Base-by-base conservation (phyloP, 176 grass and related monocot species). In the Elaeis guineensis region DNA sequence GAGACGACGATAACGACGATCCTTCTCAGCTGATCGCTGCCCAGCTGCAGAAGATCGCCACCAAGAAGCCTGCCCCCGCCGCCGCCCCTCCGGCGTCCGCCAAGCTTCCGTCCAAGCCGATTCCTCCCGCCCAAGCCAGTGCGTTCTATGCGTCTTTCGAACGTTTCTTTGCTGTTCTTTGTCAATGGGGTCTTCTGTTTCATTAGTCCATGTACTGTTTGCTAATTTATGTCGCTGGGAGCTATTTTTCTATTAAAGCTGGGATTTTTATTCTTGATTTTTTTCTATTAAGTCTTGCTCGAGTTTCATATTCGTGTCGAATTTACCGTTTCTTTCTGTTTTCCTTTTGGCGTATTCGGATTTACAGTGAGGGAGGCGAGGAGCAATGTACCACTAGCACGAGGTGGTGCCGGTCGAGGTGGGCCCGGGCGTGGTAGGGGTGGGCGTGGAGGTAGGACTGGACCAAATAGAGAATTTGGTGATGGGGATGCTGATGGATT, bases 21-120 rank as follows among this genome's bases (percentile, higher is more conserved):
- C 64, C 64, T 19, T 67, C 64, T 26, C 64, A 52, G 26, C 25
- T 67, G n/a, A 67, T 67, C 64, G 50, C 64, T 4, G 3, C 25
- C 17, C 64, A 67, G 50, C 24, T 21, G 51, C 64, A 67, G 25
- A 67, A 67, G 25, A 23, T 30, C 64, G 64, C 24, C 16, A 50
- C 64, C 51, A 67, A 67, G 64, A 67, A 67, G 23, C 5, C 64
- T 0, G 3, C 17, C 22, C 17, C 25, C 8, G 17, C 50, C n/a
- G 16, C 35, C 2, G 35, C 35, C 35, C 9, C 35, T 2, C 35
- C 11, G 16, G 58, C 64, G 50, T 7, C 25, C 16, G 35, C 39
- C 18, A 67, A 67, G 51, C 25, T 67, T 7, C 64, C 64, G 16
- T 53, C 64, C 17, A 67, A 67, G 64, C 64, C 51, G 7, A 17